Evolutionary conservation across 2,329 filamentous ascomycete species (phyloP), one percentile per base, ranked within the genome.

Genomic region (Fusarium fujikuroi): DNA sequence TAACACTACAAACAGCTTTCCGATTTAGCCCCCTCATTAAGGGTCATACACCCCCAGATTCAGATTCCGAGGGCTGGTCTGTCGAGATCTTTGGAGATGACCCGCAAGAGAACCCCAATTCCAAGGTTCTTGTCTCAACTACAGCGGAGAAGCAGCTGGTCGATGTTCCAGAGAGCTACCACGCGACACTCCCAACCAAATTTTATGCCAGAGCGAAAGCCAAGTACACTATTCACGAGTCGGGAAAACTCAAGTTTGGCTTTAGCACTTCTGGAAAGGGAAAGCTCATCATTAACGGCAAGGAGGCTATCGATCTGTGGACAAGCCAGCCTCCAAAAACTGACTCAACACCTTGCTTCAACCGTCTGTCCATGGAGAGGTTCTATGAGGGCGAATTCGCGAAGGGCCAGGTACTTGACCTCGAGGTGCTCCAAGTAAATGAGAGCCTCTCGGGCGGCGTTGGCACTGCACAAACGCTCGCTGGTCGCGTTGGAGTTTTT

Each of bases 211-310:
- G 47, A 15, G 70, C 65, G 1, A 64, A 57, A 11, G 62, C 72
- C 1, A 49, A 28, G 19, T 76, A 72, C 46, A 74, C 46, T 0
- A 49, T 60, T 5, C 37, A 36, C 8, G 63, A 49, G 16, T 65
- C 70, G 0, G 67, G 44, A 16, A 18, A 23, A 0, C 74, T 76
- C 21, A 63, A 64, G 12, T 81, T 83, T 4, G 81, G 81, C 1
- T 73, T 83, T 12, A 79, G 81, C 2, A 79, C 80, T 12, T 79
- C 78, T 44, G 82, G 82, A 19, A 82, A 80, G 4, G 80, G 77
- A 2, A 78, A 80, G 34, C 66, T 84, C 7, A 79, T 73, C 49
- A 72, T 84, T 36, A 72, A 84, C 44, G 80, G 75, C 2, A 63
- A 79, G 39, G 72, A 82, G 9, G 67, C 79, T 2, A 79, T 83